A percentile compares a stretch with the other conserved stretches of the same genome.
Evolutionary conservation across 2,329 filamentous ascomycete species (phyloP).

Genomic region (Fusarium burgessii): DNA sequence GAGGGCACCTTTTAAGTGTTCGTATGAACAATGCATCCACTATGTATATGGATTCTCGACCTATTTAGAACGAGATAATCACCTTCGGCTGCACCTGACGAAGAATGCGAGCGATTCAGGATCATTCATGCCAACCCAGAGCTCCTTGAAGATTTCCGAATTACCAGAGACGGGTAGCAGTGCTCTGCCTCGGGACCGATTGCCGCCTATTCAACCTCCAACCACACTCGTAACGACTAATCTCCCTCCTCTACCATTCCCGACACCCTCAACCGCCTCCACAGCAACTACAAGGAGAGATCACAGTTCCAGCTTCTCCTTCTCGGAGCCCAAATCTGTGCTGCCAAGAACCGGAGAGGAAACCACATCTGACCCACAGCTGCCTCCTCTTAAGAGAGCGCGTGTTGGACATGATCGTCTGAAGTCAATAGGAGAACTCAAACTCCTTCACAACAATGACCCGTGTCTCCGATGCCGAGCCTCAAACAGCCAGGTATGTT

Average conservation of each 20-base stretch:
- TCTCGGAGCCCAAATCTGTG: conserved; percentile 54
- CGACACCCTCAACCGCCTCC: conserved; percentile 47
- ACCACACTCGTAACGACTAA: conserved; percentile 46
- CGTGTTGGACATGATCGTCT: conserved; percentile 65
- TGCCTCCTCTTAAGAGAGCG: conserved; percentile 67
- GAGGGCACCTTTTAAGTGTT: conserved; percentile 62
- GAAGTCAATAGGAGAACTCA: conserved; percentile 68
- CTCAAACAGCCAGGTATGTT: conserved; percentile 59
- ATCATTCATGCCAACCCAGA: conserved; percentile 51
- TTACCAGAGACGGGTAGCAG: conserved; percentile 21
- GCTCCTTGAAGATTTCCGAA: conserved; percentile 28
- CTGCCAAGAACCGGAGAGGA: conserved; percentile 57
- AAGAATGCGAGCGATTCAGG: conserved; percentile 59
- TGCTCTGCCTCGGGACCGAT: conserved; percentile 42
- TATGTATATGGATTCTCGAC: conserved; percentile 69
- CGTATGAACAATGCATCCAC: conserved; percentile 65
- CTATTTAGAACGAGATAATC: conserved; percentile 63
- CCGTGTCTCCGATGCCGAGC: conserved; percentile 66
- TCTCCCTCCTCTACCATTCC: conserved; percentile 47
- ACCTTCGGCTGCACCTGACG: conserved; percentile 60
- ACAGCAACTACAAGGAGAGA: conserved; percentile 47
- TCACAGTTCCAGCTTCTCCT: conserved; percentile 50
- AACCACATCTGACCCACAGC: conserved; percentile 62
- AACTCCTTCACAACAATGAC: conserved; percentile 60
- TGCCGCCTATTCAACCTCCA: conserved; percentile 56